phyloP scores from a whole-genome alignment of 306 rosid genomes.

The cucumber (Cucumis sativus) region Cucumber_9930_V3 NC_026655.2:10641501-10642000 shows the following conservation, averaged over 20 bases:
- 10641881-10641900: background rate
- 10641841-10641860: background rate
- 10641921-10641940: background rate
- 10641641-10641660: background rate
- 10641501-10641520: no score
- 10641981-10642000: background rate
- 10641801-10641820: background rate
- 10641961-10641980: background rate
- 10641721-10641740: background rate
- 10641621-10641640: background rate
- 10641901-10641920: background rate
- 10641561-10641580: no score
- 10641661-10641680: background rate
- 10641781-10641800: background rate
- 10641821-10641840: background rate
- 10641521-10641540: no score
- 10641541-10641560: no score
- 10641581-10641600: no score
- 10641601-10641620: no score
- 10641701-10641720: background rate
- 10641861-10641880: background rate
- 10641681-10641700: background rate
- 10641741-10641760: background rate
- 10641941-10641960: background rate
- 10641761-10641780: background rate